These are phyloP conservation scores for Penicillium cosmopolitanum DNA, from an alignment of 495 filamentous ascomycete genomes.

Conservation along the genomic window DNA sequence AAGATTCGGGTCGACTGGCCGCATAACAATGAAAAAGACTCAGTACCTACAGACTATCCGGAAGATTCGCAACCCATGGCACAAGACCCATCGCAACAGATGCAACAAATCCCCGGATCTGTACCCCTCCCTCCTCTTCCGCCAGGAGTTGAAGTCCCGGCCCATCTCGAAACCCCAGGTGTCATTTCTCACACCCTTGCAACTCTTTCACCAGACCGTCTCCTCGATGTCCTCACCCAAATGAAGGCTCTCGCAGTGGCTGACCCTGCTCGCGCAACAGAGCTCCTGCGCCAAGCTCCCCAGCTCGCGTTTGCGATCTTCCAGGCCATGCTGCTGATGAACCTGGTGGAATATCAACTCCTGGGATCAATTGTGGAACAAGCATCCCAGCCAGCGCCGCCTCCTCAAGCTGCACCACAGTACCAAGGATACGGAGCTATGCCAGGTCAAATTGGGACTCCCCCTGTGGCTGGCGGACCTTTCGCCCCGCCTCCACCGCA, in stretches of 20 bases:
- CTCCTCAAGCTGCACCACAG: constrained; percentile 37
- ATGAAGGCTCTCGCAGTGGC: constrained; percentile 86
- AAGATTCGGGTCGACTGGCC: constrained; percentile 94
- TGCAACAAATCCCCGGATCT: constrained; percentile 34
- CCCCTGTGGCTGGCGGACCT: constrained; percentile 62
- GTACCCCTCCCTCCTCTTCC: constrained; percentile 75
- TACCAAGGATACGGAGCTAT: constrained; percentile 40
- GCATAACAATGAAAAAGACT: constrained; percentile 83
- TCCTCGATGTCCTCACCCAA: constrained; percentile 91
- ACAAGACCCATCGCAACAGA: constrained; percentile 28
- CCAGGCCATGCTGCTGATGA: constrained; percentile 91
- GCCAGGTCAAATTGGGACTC: constrained; percentile 55
- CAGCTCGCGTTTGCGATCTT: constrained; percentile 96
- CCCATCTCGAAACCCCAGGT: constrained; percentile 80
- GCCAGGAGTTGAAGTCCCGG: constrained; percentile 78
- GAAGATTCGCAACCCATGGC: constrained; percentile 34
- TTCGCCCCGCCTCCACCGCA: constrained; percentile 52
- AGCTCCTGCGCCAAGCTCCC: constrained; percentile 85
- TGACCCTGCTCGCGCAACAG: constrained; percentile 82
- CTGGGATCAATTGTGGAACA: constrained; percentile 62
- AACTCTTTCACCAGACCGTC: constrained; percentile 81
- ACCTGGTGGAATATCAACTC: constrained; percentile 74
- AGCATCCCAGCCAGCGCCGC: constrained; percentile 43
- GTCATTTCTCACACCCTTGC: constrained; percentile 88
- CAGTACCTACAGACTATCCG: constrained; percentile 58